These are phyloP conservation scores for Quercus phellos DNA, from an alignment of 331 rosid species.

Conservation along the genomic window DNA sequence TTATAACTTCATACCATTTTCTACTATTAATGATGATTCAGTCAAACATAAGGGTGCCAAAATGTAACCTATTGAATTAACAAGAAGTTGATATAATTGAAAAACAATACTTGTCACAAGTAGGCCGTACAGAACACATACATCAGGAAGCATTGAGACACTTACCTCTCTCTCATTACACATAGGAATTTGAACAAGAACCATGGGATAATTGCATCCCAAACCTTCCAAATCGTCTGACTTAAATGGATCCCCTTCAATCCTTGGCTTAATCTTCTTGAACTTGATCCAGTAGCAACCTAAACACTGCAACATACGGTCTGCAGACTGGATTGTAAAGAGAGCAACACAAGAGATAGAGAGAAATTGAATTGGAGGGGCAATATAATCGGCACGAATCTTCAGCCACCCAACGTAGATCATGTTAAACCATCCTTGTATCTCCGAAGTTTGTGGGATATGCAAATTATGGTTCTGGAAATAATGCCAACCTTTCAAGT, in stretches of 20 bases:
- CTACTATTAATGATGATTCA: background rate
- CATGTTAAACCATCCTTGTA: conserved; percentile 58
- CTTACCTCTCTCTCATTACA: conserved; percentile 66
- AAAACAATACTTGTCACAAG: background rate
- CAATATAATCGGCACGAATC: conserved; percentile 61
- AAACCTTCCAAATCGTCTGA: conserved; percentile 44
- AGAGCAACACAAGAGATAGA: conserved; percentile 56
- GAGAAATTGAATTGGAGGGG: conserved; percentile 61
- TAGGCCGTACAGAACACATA: background rate
- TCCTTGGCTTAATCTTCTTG: conserved; percentile 58
- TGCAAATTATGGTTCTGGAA: conserved; percentile 52
- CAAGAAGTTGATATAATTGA: background rate
- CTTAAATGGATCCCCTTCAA: conserved; percentile 34
- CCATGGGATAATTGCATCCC: conserved; percentile 34
- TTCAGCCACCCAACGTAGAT: conserved; percentile 63
- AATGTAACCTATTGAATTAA: background rate
- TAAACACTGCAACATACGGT: conserved; percentile 57
- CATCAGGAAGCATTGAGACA: background rate
- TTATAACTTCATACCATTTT: too few relatives aligned
- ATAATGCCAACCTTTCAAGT: conserved; percentile 71
- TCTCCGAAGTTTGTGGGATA: conserved; percentile 59
- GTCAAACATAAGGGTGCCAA: background rate
- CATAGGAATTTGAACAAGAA: conserved; percentile 88
- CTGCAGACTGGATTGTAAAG: conserved; percentile 70
- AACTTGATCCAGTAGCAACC: conserved; percentile 85